These are phyloP conservation scores for Pterulicium gracile DNA, from an alignment of 1,284 basidiomycete genomes.

Conservation along the genomic window DNA sequence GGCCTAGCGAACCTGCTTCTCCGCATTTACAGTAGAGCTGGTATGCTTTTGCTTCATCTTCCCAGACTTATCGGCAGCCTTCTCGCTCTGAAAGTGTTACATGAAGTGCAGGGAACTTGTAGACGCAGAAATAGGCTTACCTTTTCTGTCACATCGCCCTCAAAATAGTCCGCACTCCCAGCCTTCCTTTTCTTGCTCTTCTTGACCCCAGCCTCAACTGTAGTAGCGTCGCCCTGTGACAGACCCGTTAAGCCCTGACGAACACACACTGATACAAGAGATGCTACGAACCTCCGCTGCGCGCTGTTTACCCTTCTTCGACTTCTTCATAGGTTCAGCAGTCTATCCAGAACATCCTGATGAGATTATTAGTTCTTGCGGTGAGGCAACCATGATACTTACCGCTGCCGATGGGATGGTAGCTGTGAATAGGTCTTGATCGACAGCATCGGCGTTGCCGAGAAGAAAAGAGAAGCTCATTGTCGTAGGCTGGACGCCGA, in stretches of 20 bases:
- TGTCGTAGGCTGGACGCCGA: no score
- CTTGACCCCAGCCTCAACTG: no score
- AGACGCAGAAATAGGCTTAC: neutral
- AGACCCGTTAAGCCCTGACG: neutral
- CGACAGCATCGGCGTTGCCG: constrained; percentile 7
- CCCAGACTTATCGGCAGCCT: neutral
- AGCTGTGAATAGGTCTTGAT: constrained; percentile 9
- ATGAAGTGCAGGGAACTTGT: no score
- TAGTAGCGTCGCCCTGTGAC: neutral
- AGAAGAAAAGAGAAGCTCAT: constrained; percentile 3
- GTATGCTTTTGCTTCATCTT: neutral
- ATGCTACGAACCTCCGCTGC: neutral
- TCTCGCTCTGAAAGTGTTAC: neutral
- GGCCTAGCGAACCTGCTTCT: neutral
- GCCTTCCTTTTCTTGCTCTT: neutral
- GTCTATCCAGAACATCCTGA: neutral
- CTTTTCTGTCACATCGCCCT: neutral
- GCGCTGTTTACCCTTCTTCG: neutral
- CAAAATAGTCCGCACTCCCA: neutral
- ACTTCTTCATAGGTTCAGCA: neutral
- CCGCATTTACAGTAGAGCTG: no score
- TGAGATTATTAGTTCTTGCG: neutral
- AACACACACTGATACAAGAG: neutral
- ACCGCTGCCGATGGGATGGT: neutral
- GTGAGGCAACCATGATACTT: neutral